Percentiles rank a stretch among this genome's conserved stretches.
Evolutionary conservation across 176 grass and related monocot genomes (phyloP).

Genomic region (Rhynchospora tenuis): DNA sequence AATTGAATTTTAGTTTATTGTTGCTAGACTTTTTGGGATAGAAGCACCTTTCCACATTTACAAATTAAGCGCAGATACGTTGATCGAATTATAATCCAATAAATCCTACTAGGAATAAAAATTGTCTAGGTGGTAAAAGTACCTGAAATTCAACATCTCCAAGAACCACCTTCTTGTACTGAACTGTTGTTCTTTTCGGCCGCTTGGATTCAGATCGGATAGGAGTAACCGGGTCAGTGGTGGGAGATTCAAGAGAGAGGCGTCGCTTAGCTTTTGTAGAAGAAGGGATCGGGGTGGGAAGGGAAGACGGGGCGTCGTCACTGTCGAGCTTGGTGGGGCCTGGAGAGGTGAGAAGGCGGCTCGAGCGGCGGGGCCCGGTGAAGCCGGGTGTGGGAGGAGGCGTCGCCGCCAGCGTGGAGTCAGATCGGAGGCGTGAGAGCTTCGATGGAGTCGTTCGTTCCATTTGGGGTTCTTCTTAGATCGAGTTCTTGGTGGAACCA

Average conservation of each 20-base stretch:
- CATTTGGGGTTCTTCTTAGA: slow-evolving; percentile 20
- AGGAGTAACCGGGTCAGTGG: slow-evolving; percentile 43
- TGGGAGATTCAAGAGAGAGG: background rate
- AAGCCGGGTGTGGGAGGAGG: slow-evolving; percentile 30
- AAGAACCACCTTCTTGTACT: slow-evolving; percentile 66
- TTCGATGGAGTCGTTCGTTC: slow-evolving; percentile 47
- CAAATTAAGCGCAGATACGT: background rate
- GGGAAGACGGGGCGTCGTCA: slow-evolving; percentile 33
- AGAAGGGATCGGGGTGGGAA: slow-evolving; percentile 26
- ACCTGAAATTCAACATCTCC: slow-evolving; percentile 58
- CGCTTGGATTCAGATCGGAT: slow-evolving; percentile 38
- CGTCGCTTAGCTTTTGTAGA: slow-evolving; percentile 3
- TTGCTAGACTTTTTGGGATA: background rate
- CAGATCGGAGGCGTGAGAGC: slow-evolving; percentile 25
- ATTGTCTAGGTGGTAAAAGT: background rate
- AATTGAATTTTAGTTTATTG: background rate
- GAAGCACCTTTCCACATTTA: background rate
- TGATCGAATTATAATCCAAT: background rate
- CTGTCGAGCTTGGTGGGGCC: slow-evolving; percentile 21
- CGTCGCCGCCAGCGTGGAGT: slow-evolving; percentile 15
- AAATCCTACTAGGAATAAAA: background rate
- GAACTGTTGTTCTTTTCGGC: slow-evolving; percentile 30
- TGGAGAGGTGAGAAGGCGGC: slow-evolving; percentile 39
- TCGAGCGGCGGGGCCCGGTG: slow-evolving; percentile 39
- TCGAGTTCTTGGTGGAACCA: slow-evolving; percentile 18